Base-by-base conservation (phyloP, 2,329 filamentous ascomycete genomes). In the Myriosclerotinia scirpicola region DNA sequence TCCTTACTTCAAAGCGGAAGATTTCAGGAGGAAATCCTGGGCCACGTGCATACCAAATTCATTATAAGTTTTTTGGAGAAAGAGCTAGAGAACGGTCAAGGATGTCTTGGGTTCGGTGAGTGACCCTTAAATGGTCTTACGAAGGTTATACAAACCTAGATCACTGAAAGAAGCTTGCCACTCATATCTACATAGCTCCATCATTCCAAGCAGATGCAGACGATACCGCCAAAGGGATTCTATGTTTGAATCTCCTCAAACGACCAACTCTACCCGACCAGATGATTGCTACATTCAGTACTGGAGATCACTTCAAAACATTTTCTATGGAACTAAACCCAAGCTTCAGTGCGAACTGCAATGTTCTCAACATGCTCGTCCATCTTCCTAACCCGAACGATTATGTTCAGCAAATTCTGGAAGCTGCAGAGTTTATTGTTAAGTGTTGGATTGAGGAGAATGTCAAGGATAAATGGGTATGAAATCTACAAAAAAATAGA, bases 221-320 rank as follows among this genome's bases (percentile, higher is more conserved):
- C 30, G 60, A 63, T 63, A 63, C 60, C 17, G 60, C 60, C 12
- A 63, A 63, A 54, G 17, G n/a, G 22, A 63, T 63, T 20, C n/a
- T 63, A 30, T 26, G n/a, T 20, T 63, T 36, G 12, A 34, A 36
- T n/a, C 44, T 53, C 46, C 48, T n/a, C 34, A 52, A 38, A 36
- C 52, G 14, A 42, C 50, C 2, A 62, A 65, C 40, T 15, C 11
- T 7, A 53, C 62, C 11, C 17, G 40, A 17, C 12, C 38, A 8
- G 34, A 30, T 56, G 62, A 65, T 65, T n/a, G 36, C 15, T 2
- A 50, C 44, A 38, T 65, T 65, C 36, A 52, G 54, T 30, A 52
- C 36, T 15, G n/a, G n/a, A 15, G 40, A 36, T 8, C 44, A 58
- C 40, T 65, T 65, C 42, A 17, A 38, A 59, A 59, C 63, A 14